Conservation (phyloP, 176 grass and related monocot genomes). For the Rhipidocladum racemiflorum region DNA sequence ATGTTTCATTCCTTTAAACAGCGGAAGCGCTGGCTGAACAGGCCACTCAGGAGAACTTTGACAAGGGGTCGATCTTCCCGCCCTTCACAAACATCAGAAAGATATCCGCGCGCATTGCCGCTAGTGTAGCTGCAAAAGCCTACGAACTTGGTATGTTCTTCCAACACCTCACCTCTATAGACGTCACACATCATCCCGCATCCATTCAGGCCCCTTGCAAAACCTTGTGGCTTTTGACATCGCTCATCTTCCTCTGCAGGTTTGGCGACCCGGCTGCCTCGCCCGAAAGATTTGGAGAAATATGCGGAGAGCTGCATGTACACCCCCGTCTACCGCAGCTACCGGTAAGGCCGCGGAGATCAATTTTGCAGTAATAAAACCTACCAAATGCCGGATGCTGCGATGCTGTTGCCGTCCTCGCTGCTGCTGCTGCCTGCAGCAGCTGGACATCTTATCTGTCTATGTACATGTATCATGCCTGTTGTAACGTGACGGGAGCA, state of each 20-base stretch:
- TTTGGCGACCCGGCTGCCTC: conserved; percentile 74
- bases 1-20: conserved; percentile 32
- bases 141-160: conserved; percentile 81
- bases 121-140: conserved; percentile 81
- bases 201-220: not conserved
- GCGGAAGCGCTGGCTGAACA: conserved; percentile 80
- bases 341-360: conserved; percentile 44
- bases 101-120: conserved; percentile 84
- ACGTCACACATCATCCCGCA: not conserved
- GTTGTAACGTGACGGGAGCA: conserved; percentile 33
- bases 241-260: conserved; percentile 36
- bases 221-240: not conserved
- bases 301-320: conserved; percentile 97
- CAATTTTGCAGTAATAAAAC: conserved; percentile 60
- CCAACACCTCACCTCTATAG: not conserved
- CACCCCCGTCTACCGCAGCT: conserved; percentile 73
- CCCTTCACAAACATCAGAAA: conserved; percentile 88
- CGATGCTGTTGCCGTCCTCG: not conserved
- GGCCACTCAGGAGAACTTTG: conserved; percentile 64
- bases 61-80: conserved; percentile 78
- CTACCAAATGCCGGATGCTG: conserved; percentile 27
- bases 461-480: conserved; percentile 16
- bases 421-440: not conserved
- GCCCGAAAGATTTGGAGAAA: conserved; percentile 64
- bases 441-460: conserved; percentile 1